These are phyloP conservation scores for Rhodotorula sp. DNA, from an alignment of 1,284 basidiomycete species.

Conservation along the genomic window DNA sequence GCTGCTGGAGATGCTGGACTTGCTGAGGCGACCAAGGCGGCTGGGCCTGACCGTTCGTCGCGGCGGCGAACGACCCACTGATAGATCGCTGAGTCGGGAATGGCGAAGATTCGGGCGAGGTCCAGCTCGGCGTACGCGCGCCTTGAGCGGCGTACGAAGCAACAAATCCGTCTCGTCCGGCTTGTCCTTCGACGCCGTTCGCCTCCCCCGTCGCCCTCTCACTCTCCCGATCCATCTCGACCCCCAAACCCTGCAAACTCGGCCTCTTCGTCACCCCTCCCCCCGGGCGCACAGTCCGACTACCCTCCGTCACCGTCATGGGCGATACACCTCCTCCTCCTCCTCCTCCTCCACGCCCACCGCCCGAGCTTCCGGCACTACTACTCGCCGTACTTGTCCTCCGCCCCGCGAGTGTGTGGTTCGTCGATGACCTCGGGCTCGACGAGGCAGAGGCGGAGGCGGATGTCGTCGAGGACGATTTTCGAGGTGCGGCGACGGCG, in stretches of 20 bases:
- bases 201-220: background rate
- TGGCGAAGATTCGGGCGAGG: conserved; percentile 6
- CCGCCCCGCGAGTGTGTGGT: background rate
- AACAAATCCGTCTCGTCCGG: background rate
- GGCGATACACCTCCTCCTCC: background rate
- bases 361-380: background rate
- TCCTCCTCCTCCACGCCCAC: background rate
- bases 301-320: background rate
- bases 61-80: background rate
- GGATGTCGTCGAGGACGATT: background rate
- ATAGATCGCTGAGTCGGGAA: conserved; percentile 4
- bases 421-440: background rate
- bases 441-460: background rate
- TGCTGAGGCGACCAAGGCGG: conserved; percentile 9
- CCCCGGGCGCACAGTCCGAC: background rate
- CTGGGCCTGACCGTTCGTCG: background rate
- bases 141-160: background rate
- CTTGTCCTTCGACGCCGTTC: background rate
- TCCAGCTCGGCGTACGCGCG: background rate
- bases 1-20: background rate
- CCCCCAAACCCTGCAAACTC: conserved; percentile 24
- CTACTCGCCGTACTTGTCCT: background rate
- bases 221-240: conserved; percentile 14
- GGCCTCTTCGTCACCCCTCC: background rate
- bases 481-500: background rate